These are phyloP conservation scores for Suillus americanus DNA, from an alignment of 768 basidiomycete genomes.

Conservation along the genomic window DNA sequence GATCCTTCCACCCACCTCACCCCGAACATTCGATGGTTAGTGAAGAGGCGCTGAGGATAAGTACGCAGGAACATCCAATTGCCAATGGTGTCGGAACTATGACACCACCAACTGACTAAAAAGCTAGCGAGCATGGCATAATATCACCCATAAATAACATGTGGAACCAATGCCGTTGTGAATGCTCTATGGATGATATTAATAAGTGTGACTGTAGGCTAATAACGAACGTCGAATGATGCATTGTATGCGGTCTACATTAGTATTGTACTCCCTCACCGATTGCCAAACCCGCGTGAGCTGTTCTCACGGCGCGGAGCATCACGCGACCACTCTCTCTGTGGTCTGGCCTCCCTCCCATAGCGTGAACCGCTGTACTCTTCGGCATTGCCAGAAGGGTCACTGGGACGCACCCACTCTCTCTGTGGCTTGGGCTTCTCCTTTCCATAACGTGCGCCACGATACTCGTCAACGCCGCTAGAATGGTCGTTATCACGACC, in stretches of 20 bases:
- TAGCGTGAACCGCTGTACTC: slow-evolving; percentile 4
- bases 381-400: neutral
- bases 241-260: slow-evolving; percentile 2
- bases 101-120: slow-evolving; percentile 10
- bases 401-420: neutral
- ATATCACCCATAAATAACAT: neutral
- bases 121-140: neutral
- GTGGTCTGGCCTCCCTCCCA: neutral
- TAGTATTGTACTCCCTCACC: neutral
- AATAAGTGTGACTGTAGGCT: neutral
- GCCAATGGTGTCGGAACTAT: slow-evolving; percentile 19
- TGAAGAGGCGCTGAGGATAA: slow-evolving; percentile 53
- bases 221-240: slow-evolving; percentile 4
- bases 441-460: slow-evolving; percentile 6
- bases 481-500: neutral
- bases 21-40: slow-evolving; percentile 72
- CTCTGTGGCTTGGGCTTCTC: neutral
- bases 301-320: neutral
- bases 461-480: neutral
- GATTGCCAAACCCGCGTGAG: neutral
- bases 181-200: slow-evolving; percentile 5
- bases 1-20: slow-evolving; percentile 69
- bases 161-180: neutral
- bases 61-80: slow-evolving; percentile 31
- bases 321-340: neutral